A percentile compares a stretch with the other conserved stretches of the same genome.
Evolutionary conservation across 305 asterid species (phyloP).

Genomic region (Withania somnifera): DNA sequence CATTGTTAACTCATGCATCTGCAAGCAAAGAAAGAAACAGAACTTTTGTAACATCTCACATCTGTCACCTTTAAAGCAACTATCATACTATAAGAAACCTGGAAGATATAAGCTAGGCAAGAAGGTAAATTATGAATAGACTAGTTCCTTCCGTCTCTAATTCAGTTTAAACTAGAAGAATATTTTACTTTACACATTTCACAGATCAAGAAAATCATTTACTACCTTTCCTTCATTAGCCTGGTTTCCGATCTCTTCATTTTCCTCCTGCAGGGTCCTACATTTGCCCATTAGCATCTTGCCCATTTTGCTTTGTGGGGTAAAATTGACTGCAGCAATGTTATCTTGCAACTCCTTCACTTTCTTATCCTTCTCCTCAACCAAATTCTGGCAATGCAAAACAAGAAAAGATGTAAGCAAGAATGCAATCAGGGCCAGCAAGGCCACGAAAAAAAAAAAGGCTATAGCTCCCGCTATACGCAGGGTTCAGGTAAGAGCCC

Average conservation of each 20-base stretch:
- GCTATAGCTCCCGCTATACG: too few relatives aligned
- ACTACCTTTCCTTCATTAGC: conserved; percentile 97
- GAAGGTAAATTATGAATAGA: neutral
- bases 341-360: conserved; percentile 87
- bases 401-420: neutral
- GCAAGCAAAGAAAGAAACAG: conserved; percentile 9
- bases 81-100: neutral
- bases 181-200: neutral
- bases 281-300: conserved; percentile 95
- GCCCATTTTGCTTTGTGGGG: conserved; percentile 97
- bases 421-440: neutral
- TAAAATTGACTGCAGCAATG: conserved; percentile 84
- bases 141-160: neutral
- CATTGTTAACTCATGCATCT: conserved; percentile 87
- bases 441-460: neutral
- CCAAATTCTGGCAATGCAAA: conserved; percentile 55
- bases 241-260: conserved; percentile 94
- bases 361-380: conserved; percentile 93
- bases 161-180: neutral
- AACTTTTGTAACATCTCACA: neutral
- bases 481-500: too few relatives aligned
- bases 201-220: neutral
- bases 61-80: neutral
- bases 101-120: neutral
- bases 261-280: conserved; percentile 89